Percentiles rank a stretch among this genome's conserved stretches.
These are phyloP conservation scores for Jatropha multifida DNA, from an alignment of 441 rosid species.

Conservation along the genomic window DNA sequence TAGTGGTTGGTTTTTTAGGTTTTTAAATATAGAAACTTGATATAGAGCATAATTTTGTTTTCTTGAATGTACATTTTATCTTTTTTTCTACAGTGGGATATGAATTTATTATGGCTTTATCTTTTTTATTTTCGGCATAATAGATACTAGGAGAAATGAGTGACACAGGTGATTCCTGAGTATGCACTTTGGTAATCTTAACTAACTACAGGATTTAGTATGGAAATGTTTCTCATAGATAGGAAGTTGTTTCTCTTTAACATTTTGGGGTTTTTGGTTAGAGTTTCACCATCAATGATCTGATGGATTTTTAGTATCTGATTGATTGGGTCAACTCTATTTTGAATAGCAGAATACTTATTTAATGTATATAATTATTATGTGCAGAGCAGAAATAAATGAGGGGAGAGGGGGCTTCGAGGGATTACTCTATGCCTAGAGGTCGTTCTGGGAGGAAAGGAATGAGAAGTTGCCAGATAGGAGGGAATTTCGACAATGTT, in stretches of 20 bases:
- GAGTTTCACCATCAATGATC: neutral
- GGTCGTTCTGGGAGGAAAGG: constrained; percentile 39
- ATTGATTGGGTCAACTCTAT: neutral
- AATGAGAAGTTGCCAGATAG: constrained; percentile 32
- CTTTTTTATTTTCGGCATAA: neutral
- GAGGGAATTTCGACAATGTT: constrained; percentile 40
- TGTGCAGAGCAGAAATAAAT: constrained; percentile 26
- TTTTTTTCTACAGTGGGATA: neutral
- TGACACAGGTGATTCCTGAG: neutral
- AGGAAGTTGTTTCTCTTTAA: too few species aligned
- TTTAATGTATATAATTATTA: neutral
- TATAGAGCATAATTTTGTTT: neutral
- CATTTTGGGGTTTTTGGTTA: neutral
- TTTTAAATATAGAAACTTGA: neutral
- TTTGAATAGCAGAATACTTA: neutral
- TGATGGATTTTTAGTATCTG: neutral
- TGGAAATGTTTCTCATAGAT: too few species aligned
- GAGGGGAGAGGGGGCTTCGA: constrained; percentile 38
- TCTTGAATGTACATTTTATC: neutral
- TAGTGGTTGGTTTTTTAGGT: neutral
- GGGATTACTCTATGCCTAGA: constrained; percentile 37
- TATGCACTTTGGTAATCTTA: neutral
- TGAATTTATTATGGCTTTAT: neutral
- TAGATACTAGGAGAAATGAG: neutral
- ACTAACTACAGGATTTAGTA: neutral